Base-by-base conservation (phyloP, 2,329 filamentous ascomycete genomes). In the Apiospora phragmitis region DNA sequence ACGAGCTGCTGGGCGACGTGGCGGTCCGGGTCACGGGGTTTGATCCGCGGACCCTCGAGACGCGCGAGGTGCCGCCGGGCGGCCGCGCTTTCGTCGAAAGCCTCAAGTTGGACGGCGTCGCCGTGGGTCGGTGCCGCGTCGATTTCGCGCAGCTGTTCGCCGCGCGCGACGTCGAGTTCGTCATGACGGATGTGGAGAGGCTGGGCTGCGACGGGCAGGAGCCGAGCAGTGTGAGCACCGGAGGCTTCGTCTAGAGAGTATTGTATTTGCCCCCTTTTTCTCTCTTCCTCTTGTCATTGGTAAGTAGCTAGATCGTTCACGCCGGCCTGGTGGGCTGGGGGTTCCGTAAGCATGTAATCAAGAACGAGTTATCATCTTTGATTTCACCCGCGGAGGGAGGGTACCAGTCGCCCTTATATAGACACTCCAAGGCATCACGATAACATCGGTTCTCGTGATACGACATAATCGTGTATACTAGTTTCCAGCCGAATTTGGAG, bases 101-200 rank as follows among this genome's bases (percentile, higher is more conserved):
- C 14, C 14, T 67, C 24, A 35, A 16, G 41, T 16, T 67, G 29
- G 65, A 67, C 16, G 65, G 65, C 4, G 41, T 43, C 26, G 26
- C 65, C 4, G 42, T 67, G 29, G 65, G 65, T 1, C 65, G 65
- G 29, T 67, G 65, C 65, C 65, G 65, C 24, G 41, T 67, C 16
- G 35, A 35, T 14, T 47, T 67, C 26, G 42, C 3, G 2, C 65
- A 47, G 42, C 12, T 67, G 16, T 67, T 67, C 65, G 26, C 24
- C 7, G 65, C 65, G 41, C 41, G 45, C 41, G 29, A 67, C 14
- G 65, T 67, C 42, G 65, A 67, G 42, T 67, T 67, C 24, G 42
- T 67, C 26, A 67, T 67, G 65, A 67, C 65, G 26, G 65, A 21
- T 4, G 65, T 12, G 9, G 26, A 43, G 26, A 47, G 32, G 24